Percentiles rank a stretch among this genome's conserved stretches.
Evolutionary conservation across 345 rosid genomes (phyloP).

Genomic region (Draba incana): DNA sequence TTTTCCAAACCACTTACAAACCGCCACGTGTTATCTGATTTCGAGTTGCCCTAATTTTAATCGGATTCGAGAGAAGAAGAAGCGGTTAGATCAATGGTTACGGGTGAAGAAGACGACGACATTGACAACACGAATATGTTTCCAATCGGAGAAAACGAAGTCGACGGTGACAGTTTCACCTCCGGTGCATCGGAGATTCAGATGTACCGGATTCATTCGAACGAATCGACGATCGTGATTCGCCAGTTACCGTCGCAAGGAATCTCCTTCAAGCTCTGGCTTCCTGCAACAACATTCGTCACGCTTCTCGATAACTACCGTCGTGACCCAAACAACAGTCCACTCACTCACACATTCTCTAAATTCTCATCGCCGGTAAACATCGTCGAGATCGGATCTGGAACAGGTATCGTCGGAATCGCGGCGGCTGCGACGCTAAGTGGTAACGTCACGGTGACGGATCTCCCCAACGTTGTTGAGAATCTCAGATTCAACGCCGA

Average conservation of each 20-base stretch:
- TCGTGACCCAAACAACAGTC: slow-evolving; percentile 43
- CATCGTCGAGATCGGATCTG: slow-evolving; percentile 86
- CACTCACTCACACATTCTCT: slow-evolving; percentile 47
- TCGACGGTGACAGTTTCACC: background rate
- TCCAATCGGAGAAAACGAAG: slow-evolving; percentile 16
- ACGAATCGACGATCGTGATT: slow-evolving; percentile 55
- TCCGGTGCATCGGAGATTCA: slow-evolving; percentile 27
- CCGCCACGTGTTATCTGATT: slow-evolving; percentile 10
- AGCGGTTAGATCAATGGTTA: slow-evolving; percentile 25
- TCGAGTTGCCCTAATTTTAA: slow-evolving; percentile 18
- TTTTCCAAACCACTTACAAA: no score
- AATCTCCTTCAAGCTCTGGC: slow-evolving; percentile 56
- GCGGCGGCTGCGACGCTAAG: slow-evolving; percentile 65
- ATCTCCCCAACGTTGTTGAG: slow-evolving; percentile 74
- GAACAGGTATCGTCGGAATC: slow-evolving; percentile 89
- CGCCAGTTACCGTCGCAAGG: slow-evolving; percentile 62
- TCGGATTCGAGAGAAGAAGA: background rate
- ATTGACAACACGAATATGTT: slow-evolving; percentile 40
- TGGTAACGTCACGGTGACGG: slow-evolving; percentile 78
- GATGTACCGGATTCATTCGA: slow-evolving; percentile 49
- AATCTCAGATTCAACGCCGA: slow-evolving; percentile 73
- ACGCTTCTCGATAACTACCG: slow-evolving; percentile 58
- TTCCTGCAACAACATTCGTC: slow-evolving; percentile 72
- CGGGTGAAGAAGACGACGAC: slow-evolving; percentile 32
- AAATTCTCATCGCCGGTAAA: slow-evolving; percentile 41